A percentile compares a stretch with the other conserved stretches of the same genome.
phyloP scores from a whole-genome alignment of 2,329 filamentous ascomycete genomes.

The Ascochyta rabiei region DNA sequence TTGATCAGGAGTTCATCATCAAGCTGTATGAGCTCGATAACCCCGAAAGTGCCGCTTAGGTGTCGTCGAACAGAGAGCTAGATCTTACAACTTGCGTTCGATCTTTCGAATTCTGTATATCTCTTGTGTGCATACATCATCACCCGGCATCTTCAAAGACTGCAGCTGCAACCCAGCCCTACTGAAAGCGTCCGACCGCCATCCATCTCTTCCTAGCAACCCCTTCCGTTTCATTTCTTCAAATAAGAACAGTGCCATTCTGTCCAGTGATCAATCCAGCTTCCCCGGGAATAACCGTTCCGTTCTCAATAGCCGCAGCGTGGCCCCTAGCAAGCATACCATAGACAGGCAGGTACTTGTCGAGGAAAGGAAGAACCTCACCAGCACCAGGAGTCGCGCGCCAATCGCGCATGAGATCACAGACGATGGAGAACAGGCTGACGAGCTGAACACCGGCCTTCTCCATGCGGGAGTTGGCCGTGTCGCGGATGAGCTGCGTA shows the following conservation, averaged over 20 bases:
- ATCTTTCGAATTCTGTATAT: not conserved
- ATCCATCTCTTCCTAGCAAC: not conserved
- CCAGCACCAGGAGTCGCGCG: constrained; percentile 57
- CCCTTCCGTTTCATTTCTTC: not conserved
- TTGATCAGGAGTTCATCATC: not conserved
- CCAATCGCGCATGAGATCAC: constrained; percentile 76
- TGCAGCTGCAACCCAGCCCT: too few species aligned
- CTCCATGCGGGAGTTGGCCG: constrained; percentile 71
- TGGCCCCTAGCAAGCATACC: constrained; percentile 68
- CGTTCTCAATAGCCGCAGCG: constrained; percentile 64
- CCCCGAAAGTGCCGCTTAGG: constrained; percentile 6
- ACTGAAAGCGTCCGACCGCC: not conserved
- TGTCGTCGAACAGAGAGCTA: constrained; percentile 14
- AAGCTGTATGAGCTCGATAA: constrained; percentile 17
- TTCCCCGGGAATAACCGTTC: constrained; percentile 64
- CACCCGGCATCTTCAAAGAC: too few species aligned
- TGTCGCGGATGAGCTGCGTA: constrained; percentile 63
- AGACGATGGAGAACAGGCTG: constrained; percentile 67
- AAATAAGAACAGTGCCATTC: constrained; percentile 27
- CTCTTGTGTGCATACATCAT: not conserved
- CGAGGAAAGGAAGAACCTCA: constrained; percentile 68
- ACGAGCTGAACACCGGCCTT: constrained; percentile 69
- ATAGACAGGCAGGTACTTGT: constrained; percentile 69
- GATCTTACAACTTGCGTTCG: constrained; percentile 4
- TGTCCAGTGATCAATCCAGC: constrained; percentile 33